Percentiles rank a stretch among this genome's conserved stretches.
Evolutionary conservation across 2,329 filamentous ascomycete genomes (phyloP).

Genomic region (Xylariaceae sp.): DNA sequence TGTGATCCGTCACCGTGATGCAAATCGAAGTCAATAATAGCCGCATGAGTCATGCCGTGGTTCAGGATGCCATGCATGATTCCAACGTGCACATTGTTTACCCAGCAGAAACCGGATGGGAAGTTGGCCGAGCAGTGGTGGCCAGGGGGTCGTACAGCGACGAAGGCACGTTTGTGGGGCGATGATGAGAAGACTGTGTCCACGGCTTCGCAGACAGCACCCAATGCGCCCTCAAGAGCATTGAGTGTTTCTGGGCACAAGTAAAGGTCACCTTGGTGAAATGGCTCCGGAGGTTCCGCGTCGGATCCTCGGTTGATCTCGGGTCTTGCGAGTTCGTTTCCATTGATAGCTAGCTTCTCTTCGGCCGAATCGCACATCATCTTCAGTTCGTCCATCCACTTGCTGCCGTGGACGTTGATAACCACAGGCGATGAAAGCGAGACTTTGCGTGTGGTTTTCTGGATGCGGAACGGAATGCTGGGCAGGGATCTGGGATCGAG

Average conservation of each 20-base stretch:
- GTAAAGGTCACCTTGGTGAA: conserved; percentile 89
- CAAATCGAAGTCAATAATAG: conserved; percentile 86
- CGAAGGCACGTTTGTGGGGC: conserved; percentile 73
- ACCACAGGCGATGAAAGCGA: conserved; percentile 70
- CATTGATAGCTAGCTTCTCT: conserved; percentile 67
- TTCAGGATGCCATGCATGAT: conserved; percentile 83
- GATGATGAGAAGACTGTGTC: conserved; percentile 67
- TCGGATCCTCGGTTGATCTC: conserved; percentile 51
- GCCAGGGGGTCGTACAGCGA: conserved; percentile 86
- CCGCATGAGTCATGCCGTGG: conserved; percentile 86
- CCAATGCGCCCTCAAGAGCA: conserved; percentile 85
- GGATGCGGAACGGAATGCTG: conserved; percentile 73
- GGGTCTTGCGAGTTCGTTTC: conserved; percentile 71
- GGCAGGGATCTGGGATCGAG: conserved; percentile 50
- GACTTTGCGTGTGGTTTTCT: conserved; percentile 68
- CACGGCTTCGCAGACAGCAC: conserved; percentile 88
- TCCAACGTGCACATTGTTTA: conserved; percentile 96
- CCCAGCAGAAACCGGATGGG: conserved; percentile 95
- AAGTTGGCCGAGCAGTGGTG: conserved; percentile 89
- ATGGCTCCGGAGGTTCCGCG: conserved; percentile 44
- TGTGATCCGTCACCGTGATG: conserved; percentile 97
- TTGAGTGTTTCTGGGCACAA: conserved; percentile 79
- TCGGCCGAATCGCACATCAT: conserved; percentile 79
- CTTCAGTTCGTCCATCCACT: conserved; percentile 91
- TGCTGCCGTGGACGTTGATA: conserved; percentile 81